These are phyloP conservation scores for Neurospora tetraspora DNA, from an alignment of 495 filamentous ascomycete genomes.

Conservation along the genomic window DNA sequence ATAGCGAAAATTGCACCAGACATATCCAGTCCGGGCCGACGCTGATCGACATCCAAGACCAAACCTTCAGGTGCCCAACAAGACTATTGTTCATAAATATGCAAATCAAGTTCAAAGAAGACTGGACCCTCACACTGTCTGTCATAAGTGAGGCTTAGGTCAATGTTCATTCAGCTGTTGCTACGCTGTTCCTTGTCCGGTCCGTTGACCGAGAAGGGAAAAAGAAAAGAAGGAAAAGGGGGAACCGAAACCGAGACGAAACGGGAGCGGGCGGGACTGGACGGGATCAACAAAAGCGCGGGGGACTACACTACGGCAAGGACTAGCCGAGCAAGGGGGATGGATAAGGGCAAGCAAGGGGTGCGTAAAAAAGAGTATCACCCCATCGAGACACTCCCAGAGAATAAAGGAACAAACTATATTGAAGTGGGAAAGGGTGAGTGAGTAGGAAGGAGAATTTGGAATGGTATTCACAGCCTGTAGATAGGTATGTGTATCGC, in stretches of 20 bases:
- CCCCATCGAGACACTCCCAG: neutral
- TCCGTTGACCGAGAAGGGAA: neutral
- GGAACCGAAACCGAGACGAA: no score
- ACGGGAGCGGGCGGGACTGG: neutral
- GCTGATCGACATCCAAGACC: neutral
- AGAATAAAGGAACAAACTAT: neutral
- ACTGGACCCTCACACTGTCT: neutral
- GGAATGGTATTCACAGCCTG: neutral
- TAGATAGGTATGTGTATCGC: neutral
- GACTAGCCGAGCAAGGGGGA: neutral
- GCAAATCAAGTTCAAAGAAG: neutral
- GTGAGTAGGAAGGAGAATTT: neutral
- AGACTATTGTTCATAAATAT: neutral
- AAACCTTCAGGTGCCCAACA: neutral
- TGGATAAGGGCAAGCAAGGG: neutral
- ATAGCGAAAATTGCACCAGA: neutral
- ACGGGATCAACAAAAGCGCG: neutral
- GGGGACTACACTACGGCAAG: neutral
- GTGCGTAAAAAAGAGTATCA: neutral
- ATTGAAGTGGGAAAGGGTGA: neutral
- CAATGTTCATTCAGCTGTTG: neutral
- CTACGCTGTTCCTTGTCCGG: neutral
- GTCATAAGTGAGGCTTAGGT: neutral
- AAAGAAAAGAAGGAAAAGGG: neutral
- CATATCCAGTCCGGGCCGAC: neutral